Base-by-base conservation (phyloP, 2,329 filamentous ascomycete genomes). In the Xylariales sp. region DNA sequence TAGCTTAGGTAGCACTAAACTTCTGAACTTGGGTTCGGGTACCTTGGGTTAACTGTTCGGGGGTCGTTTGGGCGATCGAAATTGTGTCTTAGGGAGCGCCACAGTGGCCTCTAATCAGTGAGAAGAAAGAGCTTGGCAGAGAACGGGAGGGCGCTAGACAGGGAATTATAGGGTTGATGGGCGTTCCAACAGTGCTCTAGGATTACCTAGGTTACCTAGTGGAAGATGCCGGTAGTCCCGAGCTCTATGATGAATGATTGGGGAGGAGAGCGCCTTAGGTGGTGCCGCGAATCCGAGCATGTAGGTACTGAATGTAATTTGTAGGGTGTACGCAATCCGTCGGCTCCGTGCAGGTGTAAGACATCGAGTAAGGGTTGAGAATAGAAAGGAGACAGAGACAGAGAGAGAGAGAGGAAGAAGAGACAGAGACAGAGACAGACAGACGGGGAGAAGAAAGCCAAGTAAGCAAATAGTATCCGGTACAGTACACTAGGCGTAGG, bases 61-160 rank as follows among this genome's bases (percentile, higher is more conserved):
- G 54, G 59, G 59, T 64, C 55, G 60, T 50, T 59, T 50, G 34
- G 54, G 9, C 43, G 54, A 59, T 64, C 49, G 41, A 59, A 60
- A 55, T 67, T 60, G 60, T 23, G 23, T 23, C 46, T 49, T 34
- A 32, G 34, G n/a, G 41, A 43, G 56, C 56, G 18, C 23, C 36
- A 45, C n/a, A n/a, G 7, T 41, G 34, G 16, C 53, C 45, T 43
- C 45, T 34, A 54, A 64, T 64, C 62, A 50, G 53, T 64, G 48
- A 45, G 52, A 34, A 43, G 63, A 52, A 53, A 32, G 3, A 61
- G 32, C 63, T 65, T 65, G 63, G 63, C 63, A 43, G 63, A 61
- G 63, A 56, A 49, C 39, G 2, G 36, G 60, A 59, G 55, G n/a
- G 43, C 65, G 61, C 65, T 68, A 68, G 53, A 46, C 62, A 61